These are phyloP conservation scores for Mucor irregularis DNA, from an alignment of 371 early-diverging fungal genomes.

Conservation along the genomic window DNA sequence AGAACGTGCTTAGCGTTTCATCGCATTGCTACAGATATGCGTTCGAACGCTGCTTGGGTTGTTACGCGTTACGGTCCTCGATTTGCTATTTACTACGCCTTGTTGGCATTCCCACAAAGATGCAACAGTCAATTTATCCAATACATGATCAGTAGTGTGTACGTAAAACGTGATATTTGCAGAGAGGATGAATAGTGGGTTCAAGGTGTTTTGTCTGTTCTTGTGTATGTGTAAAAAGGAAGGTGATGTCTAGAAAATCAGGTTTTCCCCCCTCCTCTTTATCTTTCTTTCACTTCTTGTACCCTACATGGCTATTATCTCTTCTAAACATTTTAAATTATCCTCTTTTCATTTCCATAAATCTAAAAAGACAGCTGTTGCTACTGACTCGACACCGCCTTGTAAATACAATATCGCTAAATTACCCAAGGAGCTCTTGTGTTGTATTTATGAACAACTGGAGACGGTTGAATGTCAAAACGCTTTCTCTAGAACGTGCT, in stretches of 20 bases:
- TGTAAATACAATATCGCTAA: conserved; percentile 3
- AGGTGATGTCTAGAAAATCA: neutral
- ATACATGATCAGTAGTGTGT: conserved; percentile 14
- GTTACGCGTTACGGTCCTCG: conserved; percentile 22
- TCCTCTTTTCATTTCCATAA: neutral
- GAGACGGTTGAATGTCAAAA: conserved; percentile 6
- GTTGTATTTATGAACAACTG: conserved; percentile 26
- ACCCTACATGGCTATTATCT: conserved; percentile 3
- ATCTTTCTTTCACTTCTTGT: neutral
- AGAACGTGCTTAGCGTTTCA: conserved; percentile 16
- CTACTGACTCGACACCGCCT: neutral
- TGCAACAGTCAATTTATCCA: conserved; percentile 22
- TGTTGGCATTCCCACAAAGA: conserved; percentile 19
- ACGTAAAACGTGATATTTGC: too few species aligned
- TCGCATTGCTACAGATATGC: conserved; percentile 1
- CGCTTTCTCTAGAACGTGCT: conserved; percentile 19
- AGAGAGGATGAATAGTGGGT: too few species aligned
- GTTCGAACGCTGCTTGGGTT: conserved; percentile 26
- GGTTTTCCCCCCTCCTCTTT: neutral
- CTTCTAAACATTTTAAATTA: conserved; percentile 1
- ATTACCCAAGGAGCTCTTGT: conserved; percentile 22
- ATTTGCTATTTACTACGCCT: conserved; percentile 31
- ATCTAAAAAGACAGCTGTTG: neutral
- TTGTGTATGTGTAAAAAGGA: neutral
- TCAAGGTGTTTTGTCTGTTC: neutral